A percentile compares a stretch with the other conserved stretches of the same genome.
phyloP scores from a whole-genome alignment of 352 stramenopile species.

The Phytophthora pinifolia region DNA sequence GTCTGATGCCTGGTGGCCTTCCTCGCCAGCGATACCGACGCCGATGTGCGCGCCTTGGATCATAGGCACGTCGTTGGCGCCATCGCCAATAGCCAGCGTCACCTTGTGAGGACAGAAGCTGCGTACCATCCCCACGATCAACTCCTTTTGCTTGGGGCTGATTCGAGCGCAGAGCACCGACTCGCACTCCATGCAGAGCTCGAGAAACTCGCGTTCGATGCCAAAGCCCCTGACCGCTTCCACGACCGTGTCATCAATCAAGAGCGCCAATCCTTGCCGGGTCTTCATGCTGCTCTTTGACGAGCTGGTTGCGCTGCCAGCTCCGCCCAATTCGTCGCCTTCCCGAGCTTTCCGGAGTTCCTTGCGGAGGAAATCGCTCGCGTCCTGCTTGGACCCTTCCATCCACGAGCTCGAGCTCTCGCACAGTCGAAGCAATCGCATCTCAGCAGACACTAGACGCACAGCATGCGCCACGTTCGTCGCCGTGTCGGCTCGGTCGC shows the following conservation, averaged over 20 bases:
- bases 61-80: slow-evolving; percentile 94
- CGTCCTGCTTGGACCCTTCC: slow-evolving; percentile 26
- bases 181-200: slow-evolving; percentile 76
- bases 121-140: slow-evolving; percentile 94
- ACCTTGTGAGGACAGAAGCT: slow-evolving; percentile 44
- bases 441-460: slow-evolving; percentile 52
- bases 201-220: slow-evolving; percentile 49
- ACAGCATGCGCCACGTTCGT: slow-evolving; percentile 63
- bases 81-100: slow-evolving; percentile 87
- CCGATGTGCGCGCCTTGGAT: slow-evolving; percentile 82
- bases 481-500: slow-evolving; percentile 62
- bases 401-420: slow-evolving; percentile 23
- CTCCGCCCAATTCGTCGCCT: slow-evolving; percentile 2
- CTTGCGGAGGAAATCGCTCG: slow-evolving; percentile 27
- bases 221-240: slow-evolving; percentile 40
- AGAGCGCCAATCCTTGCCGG: slow-evolving; percentile 29
- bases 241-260: slow-evolving; percentile 52
- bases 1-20: slow-evolving; percentile 87
- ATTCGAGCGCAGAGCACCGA: slow-evolving; percentile 96
- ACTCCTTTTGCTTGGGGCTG: slow-evolving; percentile 96
- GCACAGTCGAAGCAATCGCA: slow-evolving; percentile 49
- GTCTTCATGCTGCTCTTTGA: not conserved
- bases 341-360: slow-evolving; percentile 25
- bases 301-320: slow-evolving; percentile 5
- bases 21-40: slow-evolving; percentile 59